phyloP scores from a whole-genome alignment of 805 yeast species.

The Lipomyces starkeyi region DNA sequence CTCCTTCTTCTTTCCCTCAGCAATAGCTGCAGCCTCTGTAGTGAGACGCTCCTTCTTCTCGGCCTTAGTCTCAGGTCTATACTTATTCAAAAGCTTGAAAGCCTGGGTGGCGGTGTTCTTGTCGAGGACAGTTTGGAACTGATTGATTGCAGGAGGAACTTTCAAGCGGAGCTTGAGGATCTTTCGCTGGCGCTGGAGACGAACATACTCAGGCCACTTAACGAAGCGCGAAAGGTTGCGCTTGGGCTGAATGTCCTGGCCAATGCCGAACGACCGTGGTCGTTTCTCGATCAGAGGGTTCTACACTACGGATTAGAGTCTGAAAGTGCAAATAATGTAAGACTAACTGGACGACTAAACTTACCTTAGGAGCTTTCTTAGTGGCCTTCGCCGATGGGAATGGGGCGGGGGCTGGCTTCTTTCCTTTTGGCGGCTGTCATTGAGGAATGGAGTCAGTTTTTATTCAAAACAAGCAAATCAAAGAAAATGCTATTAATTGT shows the following conservation, averaged over 20 bases:
- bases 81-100: conserved; percentile 97
- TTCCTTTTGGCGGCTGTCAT: conserved; percentile 67
- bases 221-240: conserved; percentile 96
- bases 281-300: conserved; percentile 90
- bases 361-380: conserved; percentile 53
- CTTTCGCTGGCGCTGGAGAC: conserved; percentile 99
- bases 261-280: conserved; percentile 95
- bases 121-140: conserved; percentile 94
- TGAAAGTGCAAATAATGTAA: not conserved
- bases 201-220: conserved; percentile 98
- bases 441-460: conserved; percentile 46
- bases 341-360: conserved; percentile 13
- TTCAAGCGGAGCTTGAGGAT: conserved; percentile 92
- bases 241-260: conserved; percentile 92
- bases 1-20: conserved; percentile 96
- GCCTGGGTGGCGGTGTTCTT: conserved; percentile 98
- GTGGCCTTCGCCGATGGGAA: conserved; percentile 72
- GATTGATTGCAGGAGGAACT: conserved; percentile 99
- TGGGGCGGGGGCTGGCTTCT: conserved; percentile 99
- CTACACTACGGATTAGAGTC: conserved; percentile 44
- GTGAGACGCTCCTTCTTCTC: conserved; percentile 99
- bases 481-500: conserved; percentile 18
- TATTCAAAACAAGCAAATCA: conserved; percentile 14
- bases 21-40: conserved; percentile 98
- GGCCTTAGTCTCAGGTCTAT: conserved; percentile 96